These are phyloP conservation scores for Monosporascus ibericus DNA, from an alignment of 2,329 filamentous ascomycete genomes.

Conservation along the genomic window DNA sequence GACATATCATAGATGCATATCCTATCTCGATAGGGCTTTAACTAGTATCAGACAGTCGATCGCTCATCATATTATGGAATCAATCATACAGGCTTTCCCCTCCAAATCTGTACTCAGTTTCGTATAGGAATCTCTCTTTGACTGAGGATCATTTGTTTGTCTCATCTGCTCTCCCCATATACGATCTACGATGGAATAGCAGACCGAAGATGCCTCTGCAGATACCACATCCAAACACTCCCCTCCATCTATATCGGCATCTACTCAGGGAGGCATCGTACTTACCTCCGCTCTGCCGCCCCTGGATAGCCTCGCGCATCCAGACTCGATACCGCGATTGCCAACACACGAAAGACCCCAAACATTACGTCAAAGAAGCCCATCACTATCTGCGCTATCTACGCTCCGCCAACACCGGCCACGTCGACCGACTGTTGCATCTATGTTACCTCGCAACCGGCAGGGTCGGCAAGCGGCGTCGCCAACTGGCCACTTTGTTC, in stretches of 20 bases:
- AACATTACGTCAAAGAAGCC: conserved; percentile 33
- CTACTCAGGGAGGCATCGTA: conserved; percentile 57
- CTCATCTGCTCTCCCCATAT: too few relatives aligned
- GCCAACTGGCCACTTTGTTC: conserved; percentile 35
- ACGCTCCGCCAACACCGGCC: conserved; percentile 47
- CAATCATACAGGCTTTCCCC: too few relatives aligned
- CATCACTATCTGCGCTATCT: conserved; percentile 39
- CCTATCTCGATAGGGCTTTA: too few relatives aligned
- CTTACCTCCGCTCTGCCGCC: conserved; percentile 45
- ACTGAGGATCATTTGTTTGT: too few relatives aligned
- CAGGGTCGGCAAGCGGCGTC: conserved; percentile 44
- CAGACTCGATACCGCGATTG: conserved; percentile 40
- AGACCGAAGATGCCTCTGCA: conserved; percentile 25
- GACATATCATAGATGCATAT: too few relatives aligned
- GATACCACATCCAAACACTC: conserved; percentile 25
- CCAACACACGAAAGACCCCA: conserved; percentile 16
- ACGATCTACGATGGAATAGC: too few relatives aligned
- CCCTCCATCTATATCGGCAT: conserved; percentile 49
- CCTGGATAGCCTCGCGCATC: conserved; percentile 37
- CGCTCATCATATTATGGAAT: too few relatives aligned
- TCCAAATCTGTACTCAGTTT: too few relatives aligned
- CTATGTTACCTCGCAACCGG: conserved; percentile 48
- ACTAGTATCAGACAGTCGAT: too few relatives aligned
- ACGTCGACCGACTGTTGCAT: conserved; percentile 37
- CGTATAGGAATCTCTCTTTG: too few relatives aligned